These are phyloP conservation scores for Trichoderma sp. DNA, from an alignment of 2,329 filamentous ascomycete species.

Conservation along the genomic window DNA sequence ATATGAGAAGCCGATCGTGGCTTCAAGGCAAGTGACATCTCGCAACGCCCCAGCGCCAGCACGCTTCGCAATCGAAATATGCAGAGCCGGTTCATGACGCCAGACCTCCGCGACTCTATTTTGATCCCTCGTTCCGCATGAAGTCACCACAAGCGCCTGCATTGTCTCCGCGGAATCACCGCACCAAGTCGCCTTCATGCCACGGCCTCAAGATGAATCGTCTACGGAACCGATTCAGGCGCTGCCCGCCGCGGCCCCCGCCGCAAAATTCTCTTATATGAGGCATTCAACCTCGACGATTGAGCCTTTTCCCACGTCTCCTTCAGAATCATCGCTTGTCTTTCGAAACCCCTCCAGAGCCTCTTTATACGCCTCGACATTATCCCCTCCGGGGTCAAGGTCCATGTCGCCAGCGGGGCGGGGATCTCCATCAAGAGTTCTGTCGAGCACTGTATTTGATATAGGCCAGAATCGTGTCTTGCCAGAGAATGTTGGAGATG, in stretches of 20 bases:
- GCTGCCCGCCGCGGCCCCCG: constrained; percentile 67
- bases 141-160: constrained; percentile 22
- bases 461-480: constrained; percentile 50
- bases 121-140: constrained; percentile 29
- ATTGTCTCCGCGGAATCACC: constrained; percentile 30
- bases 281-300: constrained; percentile 61
- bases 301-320: constrained; percentile 51
- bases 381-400: constrained; percentile 69
- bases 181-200: constrained; percentile 60
- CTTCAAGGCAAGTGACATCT: constrained; percentile 19
- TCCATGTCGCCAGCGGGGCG: constrained; percentile 68
- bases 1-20: constrained; percentile 20
- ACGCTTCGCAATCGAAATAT: constrained; percentile 35
- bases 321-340: constrained; percentile 58
- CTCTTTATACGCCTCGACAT: constrained; percentile 66
- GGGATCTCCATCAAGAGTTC: constrained; percentile 59
- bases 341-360: constrained; percentile 61
- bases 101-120: constrained; percentile 34
- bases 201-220: constrained; percentile 66
- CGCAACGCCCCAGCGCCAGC: background rate
- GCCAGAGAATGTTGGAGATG: constrained; percentile 49
- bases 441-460: constrained; percentile 63
- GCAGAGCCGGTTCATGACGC: constrained; percentile 35
- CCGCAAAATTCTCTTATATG: constrained; percentile 62
- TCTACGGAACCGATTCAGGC: constrained; percentile 70